Conservation (phyloP, 1,139 yeast genomes). For the Candida sojae region DNA sequence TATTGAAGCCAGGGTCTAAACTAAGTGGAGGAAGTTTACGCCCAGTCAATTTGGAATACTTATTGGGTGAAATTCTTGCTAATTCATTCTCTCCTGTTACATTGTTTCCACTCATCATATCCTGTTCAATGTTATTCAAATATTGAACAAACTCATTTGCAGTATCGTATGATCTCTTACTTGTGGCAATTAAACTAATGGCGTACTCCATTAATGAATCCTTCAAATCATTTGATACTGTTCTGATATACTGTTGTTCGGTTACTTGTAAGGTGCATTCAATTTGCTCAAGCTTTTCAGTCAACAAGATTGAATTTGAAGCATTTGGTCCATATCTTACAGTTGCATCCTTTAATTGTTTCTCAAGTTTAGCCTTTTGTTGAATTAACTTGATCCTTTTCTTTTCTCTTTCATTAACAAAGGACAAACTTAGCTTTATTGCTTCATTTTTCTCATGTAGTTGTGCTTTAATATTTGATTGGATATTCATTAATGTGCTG, state of each 20-base stretch:
- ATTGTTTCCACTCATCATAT: background rate
- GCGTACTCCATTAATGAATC: slow-evolving; percentile 47
- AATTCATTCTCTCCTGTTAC: slow-evolving; percentile 7
- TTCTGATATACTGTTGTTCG: slow-evolving; percentile 49
- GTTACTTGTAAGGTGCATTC: slow-evolving; percentile 51
- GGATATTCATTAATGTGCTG: slow-evolving; percentile 35
- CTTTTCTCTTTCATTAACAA: slow-evolving; percentile 53
- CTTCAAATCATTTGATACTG: slow-evolving; percentile 47
- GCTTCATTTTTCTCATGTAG: slow-evolving; percentile 41
- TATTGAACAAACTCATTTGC: slow-evolving; percentile 28
- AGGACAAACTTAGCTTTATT: slow-evolving; percentile 41
- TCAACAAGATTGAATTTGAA: slow-evolving; percentile 37
- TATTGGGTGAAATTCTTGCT: slow-evolving; percentile 12
- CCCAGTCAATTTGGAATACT: slow-evolving; percentile 11
- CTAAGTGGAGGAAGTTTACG: slow-evolving; percentile 2
- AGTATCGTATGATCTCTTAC: slow-evolving; percentile 29
- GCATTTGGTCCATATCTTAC: slow-evolving; percentile 47
- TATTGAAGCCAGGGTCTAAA: background rate
- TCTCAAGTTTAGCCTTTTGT: slow-evolving; percentile 34
- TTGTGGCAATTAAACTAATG: slow-evolving; percentile 33
- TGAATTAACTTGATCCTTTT: slow-evolving; percentile 39
- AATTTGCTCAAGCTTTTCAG: slow-evolving; percentile 53
- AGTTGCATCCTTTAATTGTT: slow-evolving; percentile 40
- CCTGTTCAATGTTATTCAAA: slow-evolving; percentile 6
- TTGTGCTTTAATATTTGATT: slow-evolving; percentile 31